phyloP scores from a whole-genome alignment of 805 yeast genomes.

The Candida schatavii region DNA sequence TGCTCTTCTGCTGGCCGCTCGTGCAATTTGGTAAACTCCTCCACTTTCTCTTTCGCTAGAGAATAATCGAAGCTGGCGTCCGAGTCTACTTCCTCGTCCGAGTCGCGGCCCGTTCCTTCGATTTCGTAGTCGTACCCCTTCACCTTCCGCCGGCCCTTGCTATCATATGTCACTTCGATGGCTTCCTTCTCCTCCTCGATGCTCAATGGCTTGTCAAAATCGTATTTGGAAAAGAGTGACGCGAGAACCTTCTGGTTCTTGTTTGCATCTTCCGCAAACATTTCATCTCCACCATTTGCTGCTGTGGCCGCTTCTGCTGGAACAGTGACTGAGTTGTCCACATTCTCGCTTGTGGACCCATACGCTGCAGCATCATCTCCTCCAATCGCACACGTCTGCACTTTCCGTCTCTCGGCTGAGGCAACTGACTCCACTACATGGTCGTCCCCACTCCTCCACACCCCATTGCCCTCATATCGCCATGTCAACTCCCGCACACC shows the following conservation, averaged over 20 bases:
- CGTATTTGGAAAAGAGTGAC: conserved; percentile 27
- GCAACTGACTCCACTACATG: conserved; percentile 67
- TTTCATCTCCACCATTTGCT: conserved; percentile 12
- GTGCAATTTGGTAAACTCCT: conserved; percentile 18
- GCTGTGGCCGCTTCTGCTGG: conserved; percentile 4
- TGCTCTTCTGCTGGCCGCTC: conserved; percentile 26
- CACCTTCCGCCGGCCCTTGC: conserved; percentile 35
- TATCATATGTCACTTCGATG: conserved; percentile 34
- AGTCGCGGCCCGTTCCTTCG: conserved; percentile 21
- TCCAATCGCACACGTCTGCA: conserved; percentile 21
- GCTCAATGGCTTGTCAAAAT: conserved; percentile 36
- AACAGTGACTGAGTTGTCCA: not conserved
- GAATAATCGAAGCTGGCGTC: conserved; percentile 11
- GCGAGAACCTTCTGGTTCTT: conserved; percentile 34
- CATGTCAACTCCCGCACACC: conserved; percentile 59
- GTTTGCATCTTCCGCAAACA: conserved; percentile 17
- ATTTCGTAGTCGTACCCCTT: conserved; percentile 33
- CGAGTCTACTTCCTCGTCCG: conserved; percentile 21
- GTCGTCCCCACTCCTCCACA: conserved; percentile 78
- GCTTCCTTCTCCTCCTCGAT: conserved; percentile 32
- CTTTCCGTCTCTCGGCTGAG: not conserved
- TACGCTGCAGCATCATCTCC: conserved; percentile 24
- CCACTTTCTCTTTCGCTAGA: conserved; percentile 12
- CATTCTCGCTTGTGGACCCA: no score
- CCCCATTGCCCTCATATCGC: conserved; percentile 53